Conservation (phyloP, 192 early-diverging fungal species). For the Backusella tarrabulga region DNA sequence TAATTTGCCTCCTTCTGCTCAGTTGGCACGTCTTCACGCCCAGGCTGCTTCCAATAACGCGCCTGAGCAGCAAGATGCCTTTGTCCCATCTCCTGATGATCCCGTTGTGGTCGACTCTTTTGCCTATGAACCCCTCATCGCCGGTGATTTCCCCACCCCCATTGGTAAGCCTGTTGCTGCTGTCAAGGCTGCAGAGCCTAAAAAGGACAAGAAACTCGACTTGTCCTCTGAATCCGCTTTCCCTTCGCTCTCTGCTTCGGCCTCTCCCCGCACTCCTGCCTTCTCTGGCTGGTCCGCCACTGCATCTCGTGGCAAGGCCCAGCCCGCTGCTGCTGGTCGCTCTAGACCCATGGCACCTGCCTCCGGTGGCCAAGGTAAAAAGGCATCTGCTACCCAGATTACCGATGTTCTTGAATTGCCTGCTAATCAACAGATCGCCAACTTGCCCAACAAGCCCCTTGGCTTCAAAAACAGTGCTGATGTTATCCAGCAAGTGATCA, state of each 20-base stretch:
- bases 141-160: constrained; percentile 30
- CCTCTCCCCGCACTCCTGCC: constrained; percentile 37
- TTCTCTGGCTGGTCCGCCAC: constrained; percentile 45
- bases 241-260: constrained; percentile 66
- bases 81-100: constrained; percentile 30
- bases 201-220: constrained; percentile 42
- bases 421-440: constrained; percentile 43
- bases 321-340: constrained; percentile 14
- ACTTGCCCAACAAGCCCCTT: constrained; percentile 38
- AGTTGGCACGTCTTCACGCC: constrained; percentile 37
- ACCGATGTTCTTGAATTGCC: constrained; percentile 62
- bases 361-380: constrained; percentile 25
- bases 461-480: constrained; percentile 50
- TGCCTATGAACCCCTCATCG: constrained; percentile 23
- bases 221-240: constrained; percentile 68
- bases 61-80: constrained; percentile 13
- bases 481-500: constrained; percentile 58
- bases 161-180: constrained; percentile 21
- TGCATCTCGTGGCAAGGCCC: constrained; percentile 36
- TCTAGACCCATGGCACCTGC: constrained; percentile 38
- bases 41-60: constrained; percentile 23
- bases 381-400: constrained; percentile 42
- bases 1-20: constrained; percentile 34
- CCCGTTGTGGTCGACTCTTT: constrained; percentile 20
- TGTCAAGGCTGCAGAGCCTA: constrained; percentile 6